Conservation (phyloP, 768 basidiomycete species). For the Fomitopsis pulvina region DNA sequence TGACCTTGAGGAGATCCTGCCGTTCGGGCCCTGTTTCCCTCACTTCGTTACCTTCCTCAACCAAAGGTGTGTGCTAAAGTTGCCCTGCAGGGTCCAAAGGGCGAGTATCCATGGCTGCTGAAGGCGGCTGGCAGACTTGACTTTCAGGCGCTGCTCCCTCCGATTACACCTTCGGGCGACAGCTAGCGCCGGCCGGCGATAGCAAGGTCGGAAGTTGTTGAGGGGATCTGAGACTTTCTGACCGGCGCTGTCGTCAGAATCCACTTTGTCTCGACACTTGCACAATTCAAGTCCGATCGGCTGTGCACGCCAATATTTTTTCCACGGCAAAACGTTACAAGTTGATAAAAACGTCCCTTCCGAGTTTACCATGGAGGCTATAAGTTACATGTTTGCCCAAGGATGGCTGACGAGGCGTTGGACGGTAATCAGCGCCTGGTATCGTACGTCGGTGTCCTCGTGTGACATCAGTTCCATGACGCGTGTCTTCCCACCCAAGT, state of each 20-base stretch:
- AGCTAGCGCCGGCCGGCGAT: too few species aligned
- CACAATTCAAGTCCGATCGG: too few species aligned
- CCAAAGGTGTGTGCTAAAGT: too few species aligned
- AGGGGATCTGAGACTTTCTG: too few species aligned
- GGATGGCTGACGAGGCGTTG: constrained; percentile 90
- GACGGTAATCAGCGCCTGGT: constrained; percentile 85
- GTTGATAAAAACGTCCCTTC: neutral
- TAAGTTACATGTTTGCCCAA: constrained; percentile 50
- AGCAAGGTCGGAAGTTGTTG: too few species aligned
- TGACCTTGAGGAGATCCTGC: constrained; percentile 14
- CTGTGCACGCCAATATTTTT: neutral
- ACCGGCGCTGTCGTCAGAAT: too few species aligned
- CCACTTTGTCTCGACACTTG: too few species aligned
- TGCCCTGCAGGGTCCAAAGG: constrained; percentile 16
- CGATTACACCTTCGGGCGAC: neutral
- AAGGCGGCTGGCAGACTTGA: constrained; percentile 17
- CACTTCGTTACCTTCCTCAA: too few species aligned
- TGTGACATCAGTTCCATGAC: constrained; percentile 95
- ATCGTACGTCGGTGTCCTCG: constrained; percentile 81
- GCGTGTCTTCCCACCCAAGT: constrained; percentile 79
- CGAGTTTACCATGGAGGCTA: neutral
- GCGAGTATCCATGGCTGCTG: constrained; percentile 10
- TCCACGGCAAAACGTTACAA: neutral
- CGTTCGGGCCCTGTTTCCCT: constrained; percentile 20
- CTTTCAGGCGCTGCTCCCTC: constrained; percentile 1